Evolutionary conservation across 345 rosid genomes (phyloP).

Genomic region (Bruguiera parviflora): DNA sequence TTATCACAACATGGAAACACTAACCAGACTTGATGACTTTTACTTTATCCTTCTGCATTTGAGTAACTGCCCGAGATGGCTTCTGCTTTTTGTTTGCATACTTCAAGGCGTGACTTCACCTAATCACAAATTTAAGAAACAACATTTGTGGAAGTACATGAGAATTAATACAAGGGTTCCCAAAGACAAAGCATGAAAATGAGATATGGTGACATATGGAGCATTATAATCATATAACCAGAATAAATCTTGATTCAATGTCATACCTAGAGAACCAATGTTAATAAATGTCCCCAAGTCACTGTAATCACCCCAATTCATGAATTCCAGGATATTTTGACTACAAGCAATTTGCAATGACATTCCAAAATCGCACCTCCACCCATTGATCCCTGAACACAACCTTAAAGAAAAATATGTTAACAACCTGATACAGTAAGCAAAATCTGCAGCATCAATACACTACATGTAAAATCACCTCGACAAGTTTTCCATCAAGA

Average conservation of each 20-base stretch:
- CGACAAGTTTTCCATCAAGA: constrained; percentile 80
- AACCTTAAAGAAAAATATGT: constrained; percentile 46
- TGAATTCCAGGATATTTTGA: constrained; percentile 78
- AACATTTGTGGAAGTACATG: background rate
- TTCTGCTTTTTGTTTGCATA: constrained; percentile 71
- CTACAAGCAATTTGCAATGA: constrained; percentile 85
- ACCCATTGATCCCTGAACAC: constrained; percentile 98
- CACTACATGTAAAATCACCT: constrained; percentile 40
- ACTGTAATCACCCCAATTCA: constrained; percentile 90
- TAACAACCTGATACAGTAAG: background rate
- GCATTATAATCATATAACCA: background rate
- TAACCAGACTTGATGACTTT: constrained; percentile 33
- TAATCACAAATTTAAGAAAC: constrained; percentile 17
- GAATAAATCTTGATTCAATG: background rate
- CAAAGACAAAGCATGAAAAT: too few relatives aligned
- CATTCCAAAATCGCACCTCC: constrained; percentile 93
- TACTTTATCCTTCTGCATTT: constrained; percentile 39
- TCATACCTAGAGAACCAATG: constrained; percentile 75
- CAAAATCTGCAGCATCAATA: background rate
- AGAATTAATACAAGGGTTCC: background rate
- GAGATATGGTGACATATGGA: background rate
- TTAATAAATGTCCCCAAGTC: constrained; percentile 75
- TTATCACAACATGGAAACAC: constrained; percentile 20
- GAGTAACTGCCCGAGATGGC: constrained; percentile 59
- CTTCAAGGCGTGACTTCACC: constrained; percentile 75